phyloP scores from a whole-genome alignment of 805 yeast genomes.

The Saccharomycopsis capsularis region DNA sequence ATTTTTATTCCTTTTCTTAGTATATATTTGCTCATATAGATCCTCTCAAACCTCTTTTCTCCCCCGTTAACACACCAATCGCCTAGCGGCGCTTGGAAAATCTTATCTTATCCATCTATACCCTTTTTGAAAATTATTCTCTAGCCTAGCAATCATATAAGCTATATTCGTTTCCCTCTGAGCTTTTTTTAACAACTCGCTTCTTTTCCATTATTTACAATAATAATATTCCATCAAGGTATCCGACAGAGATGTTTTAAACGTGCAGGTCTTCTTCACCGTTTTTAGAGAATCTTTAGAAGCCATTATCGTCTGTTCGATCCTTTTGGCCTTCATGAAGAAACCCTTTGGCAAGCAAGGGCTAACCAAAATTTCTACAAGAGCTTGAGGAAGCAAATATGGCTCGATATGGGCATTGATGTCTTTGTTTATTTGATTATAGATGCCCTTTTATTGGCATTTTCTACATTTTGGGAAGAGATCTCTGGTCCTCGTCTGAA shows the following conservation, averaged over 20 bases:
- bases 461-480: slow-evolving; percentile 73
- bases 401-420: slow-evolving; percentile 76
- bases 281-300: slow-evolving; percentile 69
- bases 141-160: too few relatives aligned
- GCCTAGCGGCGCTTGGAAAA: too few relatives aligned
- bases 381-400: slow-evolving; percentile 58
- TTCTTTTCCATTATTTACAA: too few relatives aligned
- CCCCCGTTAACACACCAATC: background rate
- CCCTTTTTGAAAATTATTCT: too few relatives aligned
- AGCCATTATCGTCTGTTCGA: slow-evolving; percentile 70
- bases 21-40: too few relatives aligned
- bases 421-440: slow-evolving; percentile 59
- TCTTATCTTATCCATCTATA: too few relatives aligned
- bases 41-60: background rate
- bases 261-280: slow-evolving; percentile 67
- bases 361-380: slow-evolving; percentile 23
- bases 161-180: too few relatives aligned
- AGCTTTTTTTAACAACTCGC: too few relatives aligned
- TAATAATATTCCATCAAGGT: too few relatives aligned
- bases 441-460: slow-evolving; percentile 62
- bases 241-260: too few relatives aligned
- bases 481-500: slow-evolving; percentile 83
- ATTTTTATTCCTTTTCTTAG: too few relatives aligned
- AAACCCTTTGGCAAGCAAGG: slow-evolving; percentile 30
- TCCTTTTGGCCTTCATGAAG: slow-evolving; percentile 60